Conservation (phyloP, 2,329 filamentous ascomycete genomes). For the Neofusicoccum laricinum region DNA sequence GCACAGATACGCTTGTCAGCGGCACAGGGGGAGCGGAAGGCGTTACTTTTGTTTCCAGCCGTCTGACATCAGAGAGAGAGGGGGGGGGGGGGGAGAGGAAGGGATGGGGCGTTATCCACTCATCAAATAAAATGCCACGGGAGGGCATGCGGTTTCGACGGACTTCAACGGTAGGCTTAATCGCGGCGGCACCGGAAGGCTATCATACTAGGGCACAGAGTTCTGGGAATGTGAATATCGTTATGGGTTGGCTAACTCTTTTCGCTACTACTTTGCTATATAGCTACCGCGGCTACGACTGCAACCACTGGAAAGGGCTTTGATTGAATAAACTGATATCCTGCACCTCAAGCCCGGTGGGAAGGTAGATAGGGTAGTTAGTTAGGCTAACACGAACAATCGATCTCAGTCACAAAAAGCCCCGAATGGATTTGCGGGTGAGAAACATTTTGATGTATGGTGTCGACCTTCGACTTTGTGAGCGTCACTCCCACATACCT, state of each 20-base stretch:
- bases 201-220: no score
- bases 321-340: not conserved
- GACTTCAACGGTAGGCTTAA: not conserved
- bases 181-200: no score
- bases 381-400: not conserved
- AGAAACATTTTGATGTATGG: no score
- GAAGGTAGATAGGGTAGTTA: not conserved
- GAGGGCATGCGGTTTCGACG: not conserved
- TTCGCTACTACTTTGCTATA: not conserved
- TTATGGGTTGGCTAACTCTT: no score
- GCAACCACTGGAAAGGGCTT: not conserved
- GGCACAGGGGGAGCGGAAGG: constrained; percentile 4
- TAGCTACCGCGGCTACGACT: not conserved
- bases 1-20: not conserved
- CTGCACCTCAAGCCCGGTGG: not conserved
- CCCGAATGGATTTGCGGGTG: no score
- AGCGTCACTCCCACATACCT: no score
- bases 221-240: no score
- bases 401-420: no score
- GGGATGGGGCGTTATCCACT: not conserved
- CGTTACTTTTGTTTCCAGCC: not conserved
- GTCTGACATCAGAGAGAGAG: not conserved
- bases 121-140: not conserved
- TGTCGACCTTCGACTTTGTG: no score
- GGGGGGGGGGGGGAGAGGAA: no score